Conservation (phyloP, 2,329 filamentous ascomycete genomes). For the Fusarium longipes region DNA sequence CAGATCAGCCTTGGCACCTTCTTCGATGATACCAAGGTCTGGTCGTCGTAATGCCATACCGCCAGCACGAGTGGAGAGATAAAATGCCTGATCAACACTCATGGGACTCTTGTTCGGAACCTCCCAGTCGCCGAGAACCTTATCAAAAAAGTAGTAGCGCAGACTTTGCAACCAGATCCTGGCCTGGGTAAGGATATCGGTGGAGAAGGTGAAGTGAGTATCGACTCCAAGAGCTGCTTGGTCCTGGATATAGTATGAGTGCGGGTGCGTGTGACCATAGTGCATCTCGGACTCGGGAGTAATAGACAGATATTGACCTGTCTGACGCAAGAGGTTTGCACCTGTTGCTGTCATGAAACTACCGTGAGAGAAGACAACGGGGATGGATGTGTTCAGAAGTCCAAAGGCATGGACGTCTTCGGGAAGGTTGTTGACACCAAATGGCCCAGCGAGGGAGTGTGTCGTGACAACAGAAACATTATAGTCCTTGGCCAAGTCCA, state of each 20-base stretch:
- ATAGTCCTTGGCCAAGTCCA: constrained; percentile 50
- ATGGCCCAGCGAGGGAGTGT: constrained; percentile 56
- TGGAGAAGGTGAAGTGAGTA: constrained; percentile 64
- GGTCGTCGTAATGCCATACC: constrained; percentile 61
- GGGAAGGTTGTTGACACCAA: constrained; percentile 54
- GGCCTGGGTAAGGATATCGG: constrained; percentile 63
- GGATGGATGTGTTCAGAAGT: constrained; percentile 57
- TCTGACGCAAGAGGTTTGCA: constrained; percentile 56
- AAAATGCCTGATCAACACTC: constrained; percentile 65
- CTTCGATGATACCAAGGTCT: constrained; percentile 62
- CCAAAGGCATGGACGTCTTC: constrained; percentile 51
- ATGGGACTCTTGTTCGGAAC: constrained; percentile 63
- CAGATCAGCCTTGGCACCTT: constrained; percentile 65
- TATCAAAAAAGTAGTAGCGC: constrained; percentile 54
- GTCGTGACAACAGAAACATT: constrained; percentile 61
- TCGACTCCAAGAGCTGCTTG: constrained; percentile 66
- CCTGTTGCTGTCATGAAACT: constrained; percentile 56
- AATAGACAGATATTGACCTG: constrained; percentile 66
- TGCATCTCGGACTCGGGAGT: constrained; percentile 70
- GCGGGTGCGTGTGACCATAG: constrained; percentile 64
- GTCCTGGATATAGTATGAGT: constrained; percentile 58
- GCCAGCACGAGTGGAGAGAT: constrained; percentile 64
- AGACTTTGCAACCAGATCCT: constrained; percentile 64
- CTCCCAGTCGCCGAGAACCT: constrained; percentile 54
- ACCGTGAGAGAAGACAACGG: constrained; percentile 65